Conservation (phyloP, 768 basidiomycete species). For the Royoungia palumana region DNA sequence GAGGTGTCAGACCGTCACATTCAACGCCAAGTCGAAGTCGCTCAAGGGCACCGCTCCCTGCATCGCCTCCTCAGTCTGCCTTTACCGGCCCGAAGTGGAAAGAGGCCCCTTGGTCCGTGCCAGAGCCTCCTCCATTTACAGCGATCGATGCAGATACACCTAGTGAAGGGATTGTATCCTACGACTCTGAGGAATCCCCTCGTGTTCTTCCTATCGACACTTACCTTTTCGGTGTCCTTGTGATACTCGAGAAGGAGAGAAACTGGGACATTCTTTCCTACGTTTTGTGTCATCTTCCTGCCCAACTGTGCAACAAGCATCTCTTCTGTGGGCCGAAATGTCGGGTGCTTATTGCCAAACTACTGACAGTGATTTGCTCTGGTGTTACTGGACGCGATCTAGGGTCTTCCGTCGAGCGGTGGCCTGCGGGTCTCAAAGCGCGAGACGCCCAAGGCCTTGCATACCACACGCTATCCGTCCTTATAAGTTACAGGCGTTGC, state of each 20-base stretch:
- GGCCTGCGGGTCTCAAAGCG: constrained; percentile 59
- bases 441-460: constrained; percentile 86
- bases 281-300: constrained; percentile 84
- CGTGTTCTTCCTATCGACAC: constrained; percentile 68
- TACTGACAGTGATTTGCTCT: constrained; percentile 67
- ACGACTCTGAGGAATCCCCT: constrained; percentile 47
- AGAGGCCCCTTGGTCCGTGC: constrained; percentile 63
- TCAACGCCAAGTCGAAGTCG: constrained; percentile 57
- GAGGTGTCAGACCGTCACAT: constrained; percentile 41
- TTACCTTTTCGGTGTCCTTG: constrained; percentile 63
- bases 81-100: constrained; percentile 33
- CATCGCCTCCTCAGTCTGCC: constrained; percentile 24
- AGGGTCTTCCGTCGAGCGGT: constrained; percentile 52
- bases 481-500: constrained; percentile 81
- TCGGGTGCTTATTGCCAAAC: constrained; percentile 53
- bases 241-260: constrained; percentile 67
- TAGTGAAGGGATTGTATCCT: constrained; percentile 66
- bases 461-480: constrained; percentile 81
- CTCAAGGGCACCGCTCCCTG: constrained; percentile 48
- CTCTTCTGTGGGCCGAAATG: constrained; percentile 90
- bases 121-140: constrained; percentile 60
- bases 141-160: constrained; percentile 55
- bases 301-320: constrained; percentile 92
- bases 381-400: constrained; percentile 59
- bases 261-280: constrained; percentile 96